phyloP scores from a whole-genome alignment of 768 basidiomycete species.

The Gymnopilus junonius region DNA sequence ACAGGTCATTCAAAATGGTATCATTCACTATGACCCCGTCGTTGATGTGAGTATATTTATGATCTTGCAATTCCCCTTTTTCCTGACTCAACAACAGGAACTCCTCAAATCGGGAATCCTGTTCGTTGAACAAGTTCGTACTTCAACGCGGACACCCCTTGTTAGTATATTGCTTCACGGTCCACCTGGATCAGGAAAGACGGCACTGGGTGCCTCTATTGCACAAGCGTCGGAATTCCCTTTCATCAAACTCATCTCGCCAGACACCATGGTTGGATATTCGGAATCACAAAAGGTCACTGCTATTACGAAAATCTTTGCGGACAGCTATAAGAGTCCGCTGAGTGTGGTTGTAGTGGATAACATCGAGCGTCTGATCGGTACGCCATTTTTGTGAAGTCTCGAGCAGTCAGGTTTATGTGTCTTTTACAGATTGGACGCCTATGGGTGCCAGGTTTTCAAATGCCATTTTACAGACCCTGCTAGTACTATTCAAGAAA shows the following conservation, averaged over 20 bases:
- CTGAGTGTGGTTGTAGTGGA: slow-evolving; percentile 96
- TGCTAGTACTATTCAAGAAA: slow-evolving; percentile 86
- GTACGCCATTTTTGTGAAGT: slow-evolving; percentile 45
- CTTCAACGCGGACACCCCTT: slow-evolving; percentile 87
- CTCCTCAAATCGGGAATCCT: slow-evolving; percentile 85
- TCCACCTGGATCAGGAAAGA: slow-evolving; percentile 91
- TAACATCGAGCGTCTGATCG: slow-evolving; percentile 89
- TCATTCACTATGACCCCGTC: slow-evolving; percentile 80
- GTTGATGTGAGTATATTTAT: slow-evolving; percentile 69
- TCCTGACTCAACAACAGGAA: slow-evolving; percentile 53
- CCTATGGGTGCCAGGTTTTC: slow-evolving; percentile 98
- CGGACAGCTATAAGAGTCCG: slow-evolving; percentile 97
- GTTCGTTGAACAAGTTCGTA: slow-evolving; percentile 92
- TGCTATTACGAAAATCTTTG: slow-evolving; percentile 90
- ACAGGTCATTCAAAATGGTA: slow-evolving; percentile 94
- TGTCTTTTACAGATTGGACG: slow-evolving; percentile 78
- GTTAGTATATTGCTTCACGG: slow-evolving; percentile 92
- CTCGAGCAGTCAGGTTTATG: neutral
- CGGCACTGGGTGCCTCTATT: slow-evolving; percentile 92
- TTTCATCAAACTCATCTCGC: slow-evolving; percentile 96
- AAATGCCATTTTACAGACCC: slow-evolving; percentile 87
- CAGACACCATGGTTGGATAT: slow-evolving; percentile 96
- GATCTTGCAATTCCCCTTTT: neutral
- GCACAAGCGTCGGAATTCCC: slow-evolving; percentile 94
- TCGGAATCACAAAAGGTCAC: slow-evolving; percentile 91